These are phyloP conservation scores for Colletotrichum chlorophyti DNA, from an alignment of 2,329 filamentous ascomycete genomes.

Conservation along the genomic window DNA sequence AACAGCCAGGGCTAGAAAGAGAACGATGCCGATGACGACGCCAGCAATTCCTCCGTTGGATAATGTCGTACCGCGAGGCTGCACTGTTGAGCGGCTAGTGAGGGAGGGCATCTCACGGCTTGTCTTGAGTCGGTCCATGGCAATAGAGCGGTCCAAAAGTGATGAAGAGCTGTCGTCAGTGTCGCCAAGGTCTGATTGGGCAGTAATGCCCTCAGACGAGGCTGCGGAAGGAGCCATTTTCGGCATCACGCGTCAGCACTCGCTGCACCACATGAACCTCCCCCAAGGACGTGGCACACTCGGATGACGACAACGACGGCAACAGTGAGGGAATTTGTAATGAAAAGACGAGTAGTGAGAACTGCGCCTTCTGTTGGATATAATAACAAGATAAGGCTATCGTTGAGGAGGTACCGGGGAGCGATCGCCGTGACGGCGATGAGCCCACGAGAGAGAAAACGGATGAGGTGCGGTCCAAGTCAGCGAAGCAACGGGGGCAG, in stretches of 20 bases:
- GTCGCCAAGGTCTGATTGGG: slow-evolving; percentile 30
- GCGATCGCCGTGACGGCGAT: slow-evolving; percentile 30
- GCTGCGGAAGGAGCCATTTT: slow-evolving; percentile 31
- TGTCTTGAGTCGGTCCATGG: slow-evolving; percentile 3
- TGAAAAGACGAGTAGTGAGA: slow-evolving; percentile 7
- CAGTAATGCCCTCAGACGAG: slow-evolving; percentile 29
- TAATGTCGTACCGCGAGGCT: slow-evolving; percentile 35
- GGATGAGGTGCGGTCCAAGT: slow-evolving; percentile 22
- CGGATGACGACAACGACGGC: slow-evolving; percentile 5
- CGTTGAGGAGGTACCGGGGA: too few species aligned
- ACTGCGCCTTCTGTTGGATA: background rate
- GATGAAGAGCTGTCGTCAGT: slow-evolving; percentile 21
- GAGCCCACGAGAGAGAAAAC: slow-evolving; percentile 28
- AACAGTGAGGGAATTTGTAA: background rate
- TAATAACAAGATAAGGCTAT: background rate
- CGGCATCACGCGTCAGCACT: slow-evolving; percentile 30
- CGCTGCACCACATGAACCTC: slow-evolving; percentile 27
- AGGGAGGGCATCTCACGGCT: background rate
- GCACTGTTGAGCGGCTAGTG: slow-evolving; percentile 34
- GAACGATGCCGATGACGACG: slow-evolving; percentile 42
- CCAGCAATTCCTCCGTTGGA: slow-evolving; percentile 44
- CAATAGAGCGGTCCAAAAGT: slow-evolving; percentile 11
- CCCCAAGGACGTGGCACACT: slow-evolving; percentile 21
- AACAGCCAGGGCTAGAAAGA: slow-evolving; percentile 40
- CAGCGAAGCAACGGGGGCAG: slow-evolving; percentile 22